phyloP scores from a whole-genome alignment of 495 filamentous ascomycete genomes.

The Penicillium angulare region DNA sequence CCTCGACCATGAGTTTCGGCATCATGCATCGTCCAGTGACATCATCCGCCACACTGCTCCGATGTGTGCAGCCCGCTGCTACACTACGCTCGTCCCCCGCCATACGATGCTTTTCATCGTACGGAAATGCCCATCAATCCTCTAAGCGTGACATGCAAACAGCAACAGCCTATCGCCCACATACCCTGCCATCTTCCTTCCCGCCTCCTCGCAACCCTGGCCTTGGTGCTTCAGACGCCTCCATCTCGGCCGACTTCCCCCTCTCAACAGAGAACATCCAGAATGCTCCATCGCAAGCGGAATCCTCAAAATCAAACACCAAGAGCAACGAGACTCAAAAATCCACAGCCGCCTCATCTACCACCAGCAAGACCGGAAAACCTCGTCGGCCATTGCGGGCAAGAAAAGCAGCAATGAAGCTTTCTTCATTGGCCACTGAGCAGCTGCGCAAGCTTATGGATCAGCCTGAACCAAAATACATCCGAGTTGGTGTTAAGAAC shows the following conservation, averaged over 20 bases:
- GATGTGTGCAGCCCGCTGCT: constrained; percentile 44
- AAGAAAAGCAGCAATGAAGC: constrained; percentile 86
- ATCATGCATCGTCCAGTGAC: constrained; percentile 44
- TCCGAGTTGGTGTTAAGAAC: constrained; percentile 92
- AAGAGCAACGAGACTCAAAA: constrained; percentile 69
- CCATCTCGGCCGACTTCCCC: constrained; percentile 57
- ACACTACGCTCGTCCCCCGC: constrained; percentile 51
- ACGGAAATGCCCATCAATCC: constrained; percentile 50
- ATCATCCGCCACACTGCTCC: constrained; percentile 55
- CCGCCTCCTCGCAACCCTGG: constrained; percentile 67
- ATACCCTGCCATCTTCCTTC: constrained; percentile 60
- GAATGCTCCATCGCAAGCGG: constrained; percentile 15
- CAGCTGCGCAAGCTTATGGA: constrained; percentile 73
- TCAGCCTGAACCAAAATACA: constrained; percentile 83
- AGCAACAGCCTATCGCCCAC: constrained; percentile 75
- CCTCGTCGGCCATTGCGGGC: constrained; percentile 69
- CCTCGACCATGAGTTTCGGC: constrained; percentile 38
- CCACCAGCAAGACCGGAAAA: constrained; percentile 36
- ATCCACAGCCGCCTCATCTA: constrained; percentile 36
- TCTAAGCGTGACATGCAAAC: constrained; percentile 68
- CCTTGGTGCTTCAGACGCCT: constrained; percentile 59
- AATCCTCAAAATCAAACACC: constrained; percentile 34
- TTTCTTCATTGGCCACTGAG: constrained; percentile 72
- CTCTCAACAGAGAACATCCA: constrained; percentile 21
- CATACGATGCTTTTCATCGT: constrained; percentile 66